Conservation (phyloP, 441 rosid species). For the Gossypium aridum region DNA sequence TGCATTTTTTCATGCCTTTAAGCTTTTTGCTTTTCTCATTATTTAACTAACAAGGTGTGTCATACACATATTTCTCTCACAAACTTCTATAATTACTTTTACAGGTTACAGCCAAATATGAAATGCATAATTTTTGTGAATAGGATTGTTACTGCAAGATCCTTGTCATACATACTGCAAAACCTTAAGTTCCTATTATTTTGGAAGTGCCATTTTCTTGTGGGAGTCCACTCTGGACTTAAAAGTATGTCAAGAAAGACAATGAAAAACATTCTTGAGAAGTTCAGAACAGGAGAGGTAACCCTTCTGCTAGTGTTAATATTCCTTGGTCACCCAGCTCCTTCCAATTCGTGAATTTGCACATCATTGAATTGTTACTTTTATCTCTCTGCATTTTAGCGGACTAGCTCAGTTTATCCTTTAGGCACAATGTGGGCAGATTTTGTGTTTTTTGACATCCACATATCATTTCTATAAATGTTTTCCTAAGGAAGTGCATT, state of each 20-base stretch:
- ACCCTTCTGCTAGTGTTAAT: slow-evolving; percentile 13
- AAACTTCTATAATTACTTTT: slow-evolving; percentile 19
- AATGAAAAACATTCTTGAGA: slow-evolving; percentile 66
- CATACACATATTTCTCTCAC: slow-evolving; percentile 10
- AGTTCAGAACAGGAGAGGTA: slow-evolving; percentile 82
- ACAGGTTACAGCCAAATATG: slow-evolving; percentile 76
- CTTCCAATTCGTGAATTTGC: background rate
- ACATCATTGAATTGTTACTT: slow-evolving; percentile 1
- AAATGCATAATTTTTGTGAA: slow-evolving; percentile 92
- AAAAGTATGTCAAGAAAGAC: slow-evolving; percentile 72
- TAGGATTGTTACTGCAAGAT: slow-evolving; percentile 84
- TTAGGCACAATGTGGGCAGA: background rate
- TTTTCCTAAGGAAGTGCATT: background rate
- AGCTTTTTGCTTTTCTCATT: background rate
- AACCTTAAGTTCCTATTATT: slow-evolving; percentile 50
- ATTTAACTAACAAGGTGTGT: background rate
- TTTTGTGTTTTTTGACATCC: background rate
- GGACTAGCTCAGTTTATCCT: background rate
- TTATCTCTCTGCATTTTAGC: background rate
- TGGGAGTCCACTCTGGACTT: slow-evolving; percentile 82
- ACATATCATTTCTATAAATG: background rate
- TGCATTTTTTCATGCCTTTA: background rate
- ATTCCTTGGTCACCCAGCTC: background rate
- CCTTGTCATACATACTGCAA: slow-evolving; percentile 66
- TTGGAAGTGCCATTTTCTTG: slow-evolving; percentile 92